A percentile compares a stretch with the other conserved stretches of the same genome.
Evolutionary conservation across 148 eudicot species (phyloP).

Genomic region (Persicaria tinctoria): DNA sequence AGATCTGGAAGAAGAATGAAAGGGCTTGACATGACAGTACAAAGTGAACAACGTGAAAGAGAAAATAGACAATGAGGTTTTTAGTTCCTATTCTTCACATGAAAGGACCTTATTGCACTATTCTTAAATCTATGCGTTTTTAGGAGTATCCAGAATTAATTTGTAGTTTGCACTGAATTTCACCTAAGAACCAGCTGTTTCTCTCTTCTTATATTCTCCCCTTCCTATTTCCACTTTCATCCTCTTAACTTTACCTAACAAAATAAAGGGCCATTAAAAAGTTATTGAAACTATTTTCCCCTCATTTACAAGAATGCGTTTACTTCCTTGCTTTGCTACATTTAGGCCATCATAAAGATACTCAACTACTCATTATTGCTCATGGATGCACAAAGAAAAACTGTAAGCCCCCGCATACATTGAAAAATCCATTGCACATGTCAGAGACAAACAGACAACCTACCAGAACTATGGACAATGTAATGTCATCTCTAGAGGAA

Average conservation of each 20-base stretch:
- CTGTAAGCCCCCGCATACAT: not conserved
- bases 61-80: not conserved
- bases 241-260: not conserved
- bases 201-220: not conserved
- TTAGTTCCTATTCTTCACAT: too few relatives aligned
- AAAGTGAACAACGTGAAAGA: not conserved
- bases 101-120: not conserved
- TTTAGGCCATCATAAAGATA: not conserved
- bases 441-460: not conserved
- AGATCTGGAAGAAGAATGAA: not conserved
- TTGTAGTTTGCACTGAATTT: too few relatives aligned
- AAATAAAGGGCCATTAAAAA: not conserved
- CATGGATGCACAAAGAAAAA: not conserved
- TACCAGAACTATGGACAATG: not conserved
- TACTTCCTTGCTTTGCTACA: not conserved
- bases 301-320: not conserved
- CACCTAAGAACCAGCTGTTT: not conserved
- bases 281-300: not conserved
- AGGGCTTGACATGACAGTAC: not conserved
- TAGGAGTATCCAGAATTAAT: too few relatives aligned
- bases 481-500: not conserved
- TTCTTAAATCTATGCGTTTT: too few relatives aligned
- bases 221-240: not conserved
- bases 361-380: not conserved
- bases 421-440: not conserved